A percentile compares a stretch with the other conserved stretches of the same genome.
Evolutionary conservation across 2,329 filamentous ascomycete species (phyloP).

Genomic region (Alternaria novae-zelandiae): DNA sequence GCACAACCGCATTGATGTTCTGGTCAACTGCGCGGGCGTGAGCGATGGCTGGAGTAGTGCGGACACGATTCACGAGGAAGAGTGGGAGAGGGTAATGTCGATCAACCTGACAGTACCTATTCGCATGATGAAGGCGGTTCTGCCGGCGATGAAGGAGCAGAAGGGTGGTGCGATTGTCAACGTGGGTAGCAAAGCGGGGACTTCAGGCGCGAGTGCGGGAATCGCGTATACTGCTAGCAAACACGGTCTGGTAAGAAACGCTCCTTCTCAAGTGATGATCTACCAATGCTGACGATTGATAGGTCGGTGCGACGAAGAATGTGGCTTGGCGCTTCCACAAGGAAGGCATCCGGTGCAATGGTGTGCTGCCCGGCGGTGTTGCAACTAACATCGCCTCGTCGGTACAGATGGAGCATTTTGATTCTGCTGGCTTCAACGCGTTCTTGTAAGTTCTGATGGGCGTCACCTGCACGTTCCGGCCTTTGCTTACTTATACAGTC

Average conservation of each 20-base stretch:
- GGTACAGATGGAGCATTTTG: slow-evolving; percentile 30
- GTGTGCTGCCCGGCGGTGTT: slow-evolving; percentile 51
- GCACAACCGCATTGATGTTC: slow-evolving; percentile 45
- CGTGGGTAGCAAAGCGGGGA: slow-evolving; percentile 36
- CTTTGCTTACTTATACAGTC: slow-evolving; percentile 17
- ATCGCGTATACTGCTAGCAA: slow-evolving; percentile 56
- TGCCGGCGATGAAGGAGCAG: slow-evolving; percentile 51
- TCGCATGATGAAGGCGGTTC: slow-evolving; percentile 54
- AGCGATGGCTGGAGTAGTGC: slow-evolving; percentile 53
- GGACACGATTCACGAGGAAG: slow-evolving; percentile 47
- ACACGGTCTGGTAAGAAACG: slow-evolving; percentile 49
- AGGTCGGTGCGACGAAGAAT: slow-evolving; percentile 56
- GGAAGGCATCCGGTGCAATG: slow-evolving; percentile 56
- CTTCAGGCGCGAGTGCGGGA: slow-evolving; percentile 51
- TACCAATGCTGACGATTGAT: slow-evolving; percentile 2
- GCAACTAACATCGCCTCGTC: slow-evolving; percentile 32
- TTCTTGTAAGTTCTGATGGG: slow-evolving; percentile 26
- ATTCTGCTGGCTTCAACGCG: slow-evolving; percentile 24
- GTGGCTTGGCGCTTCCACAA: slow-evolving; percentile 56
- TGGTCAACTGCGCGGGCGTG: slow-evolving; percentile 56
- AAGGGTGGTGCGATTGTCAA: slow-evolving; percentile 54
- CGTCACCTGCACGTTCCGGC: neutral
- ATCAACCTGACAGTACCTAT: slow-evolving; percentile 55
- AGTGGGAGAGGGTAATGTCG: slow-evolving; percentile 51
- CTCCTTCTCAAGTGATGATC: accelerated